Evolutionary conservation across 2,329 filamentous ascomycete species (phyloP), one percentile per base, ranked within the genome.

Genomic region (Teratosphaeria destructans): DNA sequence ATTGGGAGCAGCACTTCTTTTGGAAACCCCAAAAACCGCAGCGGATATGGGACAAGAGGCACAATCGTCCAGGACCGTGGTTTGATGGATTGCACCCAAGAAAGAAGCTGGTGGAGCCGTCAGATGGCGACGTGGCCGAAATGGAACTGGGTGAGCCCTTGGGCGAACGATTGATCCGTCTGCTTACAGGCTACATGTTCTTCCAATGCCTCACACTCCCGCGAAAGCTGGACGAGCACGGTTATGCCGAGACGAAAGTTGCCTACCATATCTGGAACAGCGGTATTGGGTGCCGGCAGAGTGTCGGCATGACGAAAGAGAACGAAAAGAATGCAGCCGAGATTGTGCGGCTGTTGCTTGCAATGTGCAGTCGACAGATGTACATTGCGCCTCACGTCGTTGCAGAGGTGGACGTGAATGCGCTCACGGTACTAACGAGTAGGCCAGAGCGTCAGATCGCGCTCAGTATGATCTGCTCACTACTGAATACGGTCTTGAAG

Each of bases 261-360:
- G 88, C 87, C 7, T 96, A 94, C 75, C 88, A 90, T 58, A 97
- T 99, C 71, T 99, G 94, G 94, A 91, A 96, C 76, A 97, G 90
- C 70, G 94, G 94, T 55, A 93, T 99, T 34, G 94, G 94, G 14
- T 97, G 93, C 78, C 95, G 96, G 73, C 89, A 88, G 16, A 85
- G 91, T 5, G 85, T 95, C 66, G 87, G 87, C 10, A 93, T 91
- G 3, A 96, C 87, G 57, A 95, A 90, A 73, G 92, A 97, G 68
- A 87, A 90, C 60, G 94, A 99, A 76, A 95, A 82, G 76, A 96
- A 96, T 74, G 85, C 94, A 61, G 91, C 88, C 65, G 94, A 99
- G 75, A 87, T 96, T 34, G 75, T 97, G 67, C 85, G 93, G 26
- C 78, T 99, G 60, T 81, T 99, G 49, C 79, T 99, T 64, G 91